Base-by-base conservation (phyloP, 208 protist genomes). In the Crithidia bombi region DNA sequence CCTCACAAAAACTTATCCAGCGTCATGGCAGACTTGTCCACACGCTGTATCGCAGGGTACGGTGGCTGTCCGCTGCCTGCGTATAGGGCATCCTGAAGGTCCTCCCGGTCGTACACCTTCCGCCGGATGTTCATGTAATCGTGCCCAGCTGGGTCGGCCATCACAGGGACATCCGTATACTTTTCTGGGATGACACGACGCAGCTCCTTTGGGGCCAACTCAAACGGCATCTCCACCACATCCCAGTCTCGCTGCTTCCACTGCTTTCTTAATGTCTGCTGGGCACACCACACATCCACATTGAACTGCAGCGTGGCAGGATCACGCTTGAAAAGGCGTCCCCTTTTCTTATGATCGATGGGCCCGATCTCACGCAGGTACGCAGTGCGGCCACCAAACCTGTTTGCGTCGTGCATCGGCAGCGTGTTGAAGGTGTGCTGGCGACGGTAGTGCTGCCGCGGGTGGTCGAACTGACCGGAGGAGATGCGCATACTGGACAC, bases 211-310 rank as follows among this genome's bases (percentile, higher is more conserved):
- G 92, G 92, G 2, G 90, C 92, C 21, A 90, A 43, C 15, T 73
- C 70, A 51, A 93, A 97, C 0, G 92, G 92, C 65, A 97, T 63
- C 78, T 97, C 90, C 35, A 95, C 78, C 49, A 97, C 89, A 21
- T 92, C 85, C 86, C 88, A 97, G 63, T 97, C 92, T 0, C 92
- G 77, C 41, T 77, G 69, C 74, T 95, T 97, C 92, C 92, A 97
- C n/a, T 72, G 65, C 75, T 92, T 92, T 26, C 92, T 87, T 65
- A 95, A 74, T 33, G 90, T 87, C 65, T 94, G 88, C 75, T 97
- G 90, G 10, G 92, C 92, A n/a, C 72, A 73, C 89, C 90, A 97
- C 23, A 95, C 75, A 77, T 95, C 92, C 36, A 97, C 90, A 75
- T 95, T 97, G 63, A 85, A 95, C 76, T 95, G 88, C 65, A 90